These are phyloP conservation scores for Colletotrichum cereale DNA, from an alignment of 2,329 filamentous ascomycete genomes.

Conservation along the genomic window DNA sequence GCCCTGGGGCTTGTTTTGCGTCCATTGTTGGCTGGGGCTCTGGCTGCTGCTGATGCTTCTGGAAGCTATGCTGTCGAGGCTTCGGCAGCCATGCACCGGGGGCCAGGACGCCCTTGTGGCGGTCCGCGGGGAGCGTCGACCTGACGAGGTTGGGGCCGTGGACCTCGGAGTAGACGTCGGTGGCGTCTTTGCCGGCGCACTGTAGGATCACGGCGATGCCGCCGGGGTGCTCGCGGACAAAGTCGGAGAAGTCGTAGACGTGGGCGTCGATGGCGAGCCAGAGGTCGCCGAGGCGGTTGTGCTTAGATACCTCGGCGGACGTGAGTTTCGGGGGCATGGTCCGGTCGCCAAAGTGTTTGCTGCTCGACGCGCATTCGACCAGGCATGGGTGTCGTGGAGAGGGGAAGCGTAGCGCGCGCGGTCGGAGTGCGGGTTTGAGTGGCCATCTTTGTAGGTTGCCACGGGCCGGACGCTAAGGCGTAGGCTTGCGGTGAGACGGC, in stretches of 20 bases:
- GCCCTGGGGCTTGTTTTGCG: background rate
- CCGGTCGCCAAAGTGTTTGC: background rate
- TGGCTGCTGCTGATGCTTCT: conserved; percentile 43
- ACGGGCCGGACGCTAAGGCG: conserved; percentile 20
- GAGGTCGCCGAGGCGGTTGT: conserved; percentile 62
- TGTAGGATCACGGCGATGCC: conserved; percentile 58
- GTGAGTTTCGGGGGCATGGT: conserved; percentile 49
- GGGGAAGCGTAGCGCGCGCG: background rate
- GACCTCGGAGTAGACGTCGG: conserved; percentile 63
- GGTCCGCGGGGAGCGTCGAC: conserved; percentile 57
- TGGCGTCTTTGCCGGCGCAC: conserved; percentile 67
- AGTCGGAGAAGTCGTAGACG: conserved; percentile 76
- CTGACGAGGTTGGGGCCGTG: conserved; percentile 59
- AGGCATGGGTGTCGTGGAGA: background rate
- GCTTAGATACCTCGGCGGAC: conserved; percentile 58
- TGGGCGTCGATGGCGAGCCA: conserved; percentile 76
- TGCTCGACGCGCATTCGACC: background rate
- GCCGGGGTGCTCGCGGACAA: conserved; percentile 60
- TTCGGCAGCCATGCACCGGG: conserved; percentile 16
- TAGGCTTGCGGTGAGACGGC: conserved; percentile 20
- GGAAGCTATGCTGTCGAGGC: conserved; percentile 14
- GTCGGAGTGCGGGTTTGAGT: background rate
- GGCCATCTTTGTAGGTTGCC: conserved; percentile 11
- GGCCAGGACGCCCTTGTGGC: conserved; percentile 61
- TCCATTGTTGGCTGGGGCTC: background rate